Evolutionary conservation across 495 filamentous ascomycete genomes (phyloP).

Genomic region (Penicillium waksmanii): DNA sequence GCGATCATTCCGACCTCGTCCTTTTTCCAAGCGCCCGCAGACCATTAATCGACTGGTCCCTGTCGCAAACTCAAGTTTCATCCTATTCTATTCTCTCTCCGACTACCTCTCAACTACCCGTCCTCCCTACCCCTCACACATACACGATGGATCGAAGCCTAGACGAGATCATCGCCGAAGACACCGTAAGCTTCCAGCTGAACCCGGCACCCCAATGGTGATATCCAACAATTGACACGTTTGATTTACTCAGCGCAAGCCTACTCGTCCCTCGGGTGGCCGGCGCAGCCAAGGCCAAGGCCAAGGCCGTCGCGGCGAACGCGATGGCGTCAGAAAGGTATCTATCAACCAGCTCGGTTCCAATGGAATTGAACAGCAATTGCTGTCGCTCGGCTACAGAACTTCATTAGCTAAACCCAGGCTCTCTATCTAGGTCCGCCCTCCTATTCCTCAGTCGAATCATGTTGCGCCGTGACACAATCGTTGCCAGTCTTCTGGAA

Average conservation of each 20-base stretch:
- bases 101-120: not conserved
- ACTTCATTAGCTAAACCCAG: constrained; percentile 31
- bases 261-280: constrained; percentile 47
- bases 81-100: constrained; percentile 5
- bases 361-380: not conserved
- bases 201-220: not conserved
- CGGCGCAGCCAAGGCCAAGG: constrained; percentile 61
- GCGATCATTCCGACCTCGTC: constrained; percentile 5
- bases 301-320: constrained; percentile 60
- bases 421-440: constrained; percentile 44
- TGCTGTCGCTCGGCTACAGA: constrained; percentile 22
- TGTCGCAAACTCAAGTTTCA: constrained; percentile 3
- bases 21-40: not conserved
- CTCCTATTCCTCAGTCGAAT: constrained; percentile 45
- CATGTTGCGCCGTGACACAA: constrained; percentile 44
- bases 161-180: constrained; percentile 83
- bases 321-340: constrained; percentile 82
- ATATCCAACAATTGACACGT: not conserved
- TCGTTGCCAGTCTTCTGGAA: constrained; percentile 39
- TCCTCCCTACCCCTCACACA: too few relatives aligned
- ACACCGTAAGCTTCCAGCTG: constrained; percentile 59
- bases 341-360: not conserved
- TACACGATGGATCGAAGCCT: constrained; percentile 77
- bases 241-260: constrained; percentile 31
- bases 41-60: constrained; percentile 10